Percentiles rank a stretch among this genome's conserved stretches.
phyloP scores from a whole-genome alignment of 129 eudicot species.

The Kitagawia praeruptora region DNA sequence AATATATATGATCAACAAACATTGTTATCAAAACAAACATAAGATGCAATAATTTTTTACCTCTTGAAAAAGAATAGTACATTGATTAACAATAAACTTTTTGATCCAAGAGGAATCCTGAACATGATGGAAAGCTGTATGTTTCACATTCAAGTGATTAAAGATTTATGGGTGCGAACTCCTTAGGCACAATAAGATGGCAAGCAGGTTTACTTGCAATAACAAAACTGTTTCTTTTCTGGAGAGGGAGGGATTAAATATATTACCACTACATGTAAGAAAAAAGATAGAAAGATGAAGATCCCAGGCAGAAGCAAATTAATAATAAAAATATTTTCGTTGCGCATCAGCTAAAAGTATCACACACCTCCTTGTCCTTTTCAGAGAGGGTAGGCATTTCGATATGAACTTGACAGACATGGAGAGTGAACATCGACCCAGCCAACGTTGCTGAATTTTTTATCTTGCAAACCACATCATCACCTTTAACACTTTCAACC shows the following conservation, averaged over 20 bases:
- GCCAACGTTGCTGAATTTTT: constrained; percentile 88
- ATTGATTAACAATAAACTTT: background rate
- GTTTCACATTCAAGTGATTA: background rate
- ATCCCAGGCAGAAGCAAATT: background rate
- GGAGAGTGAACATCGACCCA: constrained; percentile 76
- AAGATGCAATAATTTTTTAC: background rate
- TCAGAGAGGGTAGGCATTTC: constrained; percentile 90
- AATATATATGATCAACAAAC: background rate
- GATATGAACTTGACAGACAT: constrained; percentile 74
- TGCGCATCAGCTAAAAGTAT: background rate
- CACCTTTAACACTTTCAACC: constrained; percentile 68
- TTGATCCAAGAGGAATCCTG: background rate
- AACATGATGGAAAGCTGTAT: background rate
- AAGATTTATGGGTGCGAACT: background rate
- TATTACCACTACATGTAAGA: background rate
- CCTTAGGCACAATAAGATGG: background rate
- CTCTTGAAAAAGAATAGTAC: background rate
- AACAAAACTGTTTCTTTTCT: background rate
- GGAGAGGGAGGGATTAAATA: background rate
- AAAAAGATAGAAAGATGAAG: background rate
- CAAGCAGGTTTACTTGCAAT: no score
- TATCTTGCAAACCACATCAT: constrained; percentile 70
- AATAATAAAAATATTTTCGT: background rate
- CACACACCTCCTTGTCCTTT: constrained; percentile 68
- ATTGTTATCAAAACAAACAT: background rate